Percentiles rank a stretch among this genome's conserved stretches.
Conservation (phyloP, 2,329 filamentous ascomycete genomes). For the Fusarium redolens region DNA sequence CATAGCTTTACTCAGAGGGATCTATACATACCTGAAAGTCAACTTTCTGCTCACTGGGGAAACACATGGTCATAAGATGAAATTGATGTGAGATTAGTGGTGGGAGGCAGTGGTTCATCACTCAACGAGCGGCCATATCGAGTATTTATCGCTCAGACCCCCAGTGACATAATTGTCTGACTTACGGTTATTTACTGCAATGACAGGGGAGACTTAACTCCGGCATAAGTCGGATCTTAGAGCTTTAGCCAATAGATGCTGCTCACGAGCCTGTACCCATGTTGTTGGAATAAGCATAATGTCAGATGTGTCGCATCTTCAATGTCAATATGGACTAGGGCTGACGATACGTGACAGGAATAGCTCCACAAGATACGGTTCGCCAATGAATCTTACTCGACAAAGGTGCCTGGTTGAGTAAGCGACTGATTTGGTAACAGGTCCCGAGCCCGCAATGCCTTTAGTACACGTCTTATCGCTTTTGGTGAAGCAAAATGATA, state of each 20-base stretch:
- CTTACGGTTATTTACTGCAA: neutral
- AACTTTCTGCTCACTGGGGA: neutral
- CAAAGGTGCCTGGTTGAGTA: too few species aligned
- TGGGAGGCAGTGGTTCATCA: accelerated
- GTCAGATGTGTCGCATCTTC: neutral
- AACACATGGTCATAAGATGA: neutral
- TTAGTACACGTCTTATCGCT: too few species aligned
- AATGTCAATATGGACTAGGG: neutral
- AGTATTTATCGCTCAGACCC: neutral
- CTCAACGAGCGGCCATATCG: accelerated
- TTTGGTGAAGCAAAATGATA: too few species aligned
- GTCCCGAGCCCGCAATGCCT: neutral
- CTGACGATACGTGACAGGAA: neutral
- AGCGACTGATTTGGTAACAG: neutral
- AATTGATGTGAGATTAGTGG: accelerated
- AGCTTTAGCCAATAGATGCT: accelerated
- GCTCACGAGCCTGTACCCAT: accelerated
- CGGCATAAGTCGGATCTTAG: accelerated
- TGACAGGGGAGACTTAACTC: accelerated
- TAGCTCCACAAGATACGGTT: neutral
- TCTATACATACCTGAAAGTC: neutral
- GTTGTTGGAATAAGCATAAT: neutral
- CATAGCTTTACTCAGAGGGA: accelerated
- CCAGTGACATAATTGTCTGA: accelerated
- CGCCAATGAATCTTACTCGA: neutral